Base-by-base conservation (phyloP, 164 flowering plant genomes). In the Aristolochia fimbriata region DNA sequence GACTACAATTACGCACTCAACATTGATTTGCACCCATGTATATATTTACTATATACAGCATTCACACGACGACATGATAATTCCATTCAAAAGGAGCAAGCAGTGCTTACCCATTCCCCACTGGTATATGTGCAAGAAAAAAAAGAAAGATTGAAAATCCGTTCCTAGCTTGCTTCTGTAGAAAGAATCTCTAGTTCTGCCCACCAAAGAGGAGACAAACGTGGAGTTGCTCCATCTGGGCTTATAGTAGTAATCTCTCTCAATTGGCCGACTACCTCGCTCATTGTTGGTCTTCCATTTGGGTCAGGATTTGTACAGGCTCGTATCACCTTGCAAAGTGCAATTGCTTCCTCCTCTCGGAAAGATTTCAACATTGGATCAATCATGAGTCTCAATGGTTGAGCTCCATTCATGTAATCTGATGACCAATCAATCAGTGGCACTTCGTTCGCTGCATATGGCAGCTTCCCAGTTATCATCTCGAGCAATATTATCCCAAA, bases 181-280 rank as follows among this genome's bases (percentile, higher is more conserved):
- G 75, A 81, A 68, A 77, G 53, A 47, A 84, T 76, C 74, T 87
- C 91, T 47, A 87, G 85, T 56, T 87, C 95, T 41, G 95, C 87
- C 88, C 95, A 85, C 95, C 95, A 87, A 57, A 83, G 87, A 25
- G 87, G 86, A 60, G 88, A 85, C 20, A 71, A 15, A 71, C 68
- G 78, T 15, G 88, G 95, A 2, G 71, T 74, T 33, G 87, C 95
- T 59, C 73, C 83, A 62, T 82, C 90, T 51, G 96, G 87, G 19
- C 65, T 70, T 71, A 84, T 65, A 17, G 65, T 75, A 1, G 90
- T 86, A 30, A 88, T 84, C 57, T 82, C 82, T 48, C 73, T 81
- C 71, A 88, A 69, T 64, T 57, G 73, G 2, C 67, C 67, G 12
- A 79, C 62, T 21, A 88, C 69, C 58, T 81, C 86, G 60, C 51